Base-by-base conservation (phyloP, 2,329 filamentous ascomycete genomes). In the Penicillium sp. region DNA sequence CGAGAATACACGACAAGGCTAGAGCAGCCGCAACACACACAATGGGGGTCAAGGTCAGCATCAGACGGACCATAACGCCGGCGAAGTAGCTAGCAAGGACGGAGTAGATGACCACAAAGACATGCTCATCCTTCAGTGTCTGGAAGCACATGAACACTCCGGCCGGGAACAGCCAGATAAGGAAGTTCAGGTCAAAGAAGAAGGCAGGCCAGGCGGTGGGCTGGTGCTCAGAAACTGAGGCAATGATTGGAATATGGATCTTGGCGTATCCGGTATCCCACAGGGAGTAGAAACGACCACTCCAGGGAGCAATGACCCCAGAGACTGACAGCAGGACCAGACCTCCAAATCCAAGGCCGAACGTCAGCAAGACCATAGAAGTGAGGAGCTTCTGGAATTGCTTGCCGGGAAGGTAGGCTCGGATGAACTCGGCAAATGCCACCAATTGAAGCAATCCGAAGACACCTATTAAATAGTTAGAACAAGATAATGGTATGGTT, bases 251-350 rank as follows among this genome's bases (percentile, higher is more conserved):
- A 71, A 99, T 99, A 71, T 99, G 94, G 61, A 97, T 95, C 82
- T 99, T 99, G 69, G 94, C 94, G 72, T 99, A 99, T 67, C 91
- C 89, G 6, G 94, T 99, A 73, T 99, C 95, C 91, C 93, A 99
- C 31, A 99, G 86, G 22, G 95, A 99, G 80, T 99, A 99, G 84
- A 99, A 99, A 67, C 94, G 92, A 61, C 94, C 94, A 68, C 90
- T 91, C 94, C 94, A 99, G 17, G 95, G 94, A 22, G 95, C 94
- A 74, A 99, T 94, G 63, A 94, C 89, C 59, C 94, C 94, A 17
- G 90, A 84, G 19, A 92, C 86, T 8, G 93, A 97, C 47, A 89
- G 80, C n/a, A 86, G 73, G 38, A 95, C 84, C n/a, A 99, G 82
- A n/a, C 85, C 88, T 44, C 84, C 80, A 48, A 95, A 81, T 19